Evolutionary conservation across 257 asterid species (phyloP), one percentile per base, ranked within the genome.

Genomic region (Ligustrum vulgare): DNA sequence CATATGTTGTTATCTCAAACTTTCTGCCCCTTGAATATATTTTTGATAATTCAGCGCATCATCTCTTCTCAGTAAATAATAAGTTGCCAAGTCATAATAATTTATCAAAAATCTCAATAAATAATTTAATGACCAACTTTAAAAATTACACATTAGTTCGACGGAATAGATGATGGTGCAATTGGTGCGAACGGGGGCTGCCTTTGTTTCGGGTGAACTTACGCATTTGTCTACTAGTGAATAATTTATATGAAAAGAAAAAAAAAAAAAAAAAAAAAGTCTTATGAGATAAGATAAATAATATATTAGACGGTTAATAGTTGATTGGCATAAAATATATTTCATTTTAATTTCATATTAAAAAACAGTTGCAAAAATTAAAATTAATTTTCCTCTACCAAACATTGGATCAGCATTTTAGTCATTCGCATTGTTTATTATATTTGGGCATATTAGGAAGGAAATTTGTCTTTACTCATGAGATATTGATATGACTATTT

Each of bases 401-500:
- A 41, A 76, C 70, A 36, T 54, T 81, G 77, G 74, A 51, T 34
- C 10, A 74, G 67, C 75, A 75, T 71, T 23, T 78, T 66, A 82
- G 68, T 74, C n/a, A 43, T 71, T 49, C 36, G 23, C 73, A 75
- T 73, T 73, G 54, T 47, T 63, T 69, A 72, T 13, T n/a, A n/a
- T n/a, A n/a, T 77, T 81, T 72, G 20, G 32, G 67, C 68, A 54
- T 32, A 72, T 54, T 51, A 31, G 20, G 32, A 70, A 22, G 67
- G 36, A 34, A 25, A 56, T 71, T 77, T 71, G 69, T 72, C 70
- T 41, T 70, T 10, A 65, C 72, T 73, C 0, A 67, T 69, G 35
- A 8, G 69, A 81, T 65, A 77, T 77, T 81, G 79, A 77, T 74
- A 10, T 74, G 71, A 73, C 85, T 51, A 34, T 58, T 32, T 80